Conservation (phyloP, 495 filamentous ascomycete genomes). For the Venustampulla echinocandica region DNA sequence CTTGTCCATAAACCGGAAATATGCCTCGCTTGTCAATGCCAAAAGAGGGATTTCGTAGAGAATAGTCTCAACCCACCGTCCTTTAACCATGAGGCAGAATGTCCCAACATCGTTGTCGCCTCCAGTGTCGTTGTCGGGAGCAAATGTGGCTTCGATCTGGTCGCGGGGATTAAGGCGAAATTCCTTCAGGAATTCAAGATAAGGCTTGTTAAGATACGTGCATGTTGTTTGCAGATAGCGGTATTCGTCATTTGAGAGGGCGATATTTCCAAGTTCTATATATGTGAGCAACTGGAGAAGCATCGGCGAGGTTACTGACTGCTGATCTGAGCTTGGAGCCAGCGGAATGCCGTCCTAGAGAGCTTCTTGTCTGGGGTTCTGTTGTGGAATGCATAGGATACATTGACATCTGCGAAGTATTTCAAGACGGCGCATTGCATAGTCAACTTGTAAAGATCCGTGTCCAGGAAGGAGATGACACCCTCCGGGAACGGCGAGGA, state of each 20-base stretch:
- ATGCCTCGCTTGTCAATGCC: conserved; percentile 86
- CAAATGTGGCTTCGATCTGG: conserved; percentile 67
- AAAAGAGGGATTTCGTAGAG: conserved; percentile 95
- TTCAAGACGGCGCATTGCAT: conserved; percentile 97
- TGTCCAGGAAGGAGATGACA: conserved; percentile 87
- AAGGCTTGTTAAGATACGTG: conserved; percentile 67
- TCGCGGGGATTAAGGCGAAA: conserved; percentile 74
- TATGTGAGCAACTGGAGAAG: neutral
- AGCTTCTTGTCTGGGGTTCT: conserved; percentile 90
- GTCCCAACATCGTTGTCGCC: conserved; percentile 64
- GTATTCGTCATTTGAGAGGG: conserved; percentile 67
- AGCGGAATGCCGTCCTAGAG: conserved; percentile 70
- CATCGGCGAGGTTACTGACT: conserved; percentile 39
- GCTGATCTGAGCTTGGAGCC: conserved; percentile 74
- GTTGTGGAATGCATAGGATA: conserved; percentile 91
- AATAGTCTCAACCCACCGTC: conserved; percentile 89
- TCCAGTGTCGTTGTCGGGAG: conserved; percentile 52
- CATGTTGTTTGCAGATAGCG: conserved; percentile 70
- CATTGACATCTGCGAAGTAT: conserved; percentile 75
- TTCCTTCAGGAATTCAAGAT: conserved; percentile 68
- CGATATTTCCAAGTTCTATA: conserved; percentile 68
- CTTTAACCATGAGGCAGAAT: conserved; percentile 62
- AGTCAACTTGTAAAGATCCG: conserved; percentile 95
- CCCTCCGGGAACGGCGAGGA: conserved; percentile 53
- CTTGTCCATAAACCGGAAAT: conserved; percentile 87